phyloP scores from a whole-genome alignment of 176 grass and related monocot genomes.

The Pharus latifolius region DNA sequence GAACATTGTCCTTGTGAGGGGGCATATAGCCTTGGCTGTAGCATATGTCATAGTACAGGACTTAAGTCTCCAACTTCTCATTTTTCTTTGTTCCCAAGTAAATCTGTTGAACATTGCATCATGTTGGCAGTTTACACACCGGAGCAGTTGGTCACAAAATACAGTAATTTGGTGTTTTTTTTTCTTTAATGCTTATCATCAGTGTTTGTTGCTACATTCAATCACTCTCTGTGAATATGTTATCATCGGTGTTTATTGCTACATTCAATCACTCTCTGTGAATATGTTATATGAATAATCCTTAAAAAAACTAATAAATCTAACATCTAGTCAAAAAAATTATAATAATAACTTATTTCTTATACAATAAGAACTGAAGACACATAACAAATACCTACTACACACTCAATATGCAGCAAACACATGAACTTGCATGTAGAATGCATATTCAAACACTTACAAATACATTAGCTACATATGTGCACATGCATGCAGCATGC shows the following conservation, averaged over 20 bases:
- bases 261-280: slow-evolving; percentile 80
- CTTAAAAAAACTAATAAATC: no score
- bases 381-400: no score
- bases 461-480: no score
- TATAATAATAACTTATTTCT: no score
- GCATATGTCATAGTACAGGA: background rate
- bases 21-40: background rate
- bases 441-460: no score
- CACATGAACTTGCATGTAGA: no score
- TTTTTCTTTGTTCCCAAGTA: background rate
- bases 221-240: slow-evolving; percentile 88
- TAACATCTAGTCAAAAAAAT: no score
- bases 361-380: no score
- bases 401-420: no score
- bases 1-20: background rate
- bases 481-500: no score
- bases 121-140: slow-evolving; percentile 74
- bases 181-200: slow-evolving; percentile 85
- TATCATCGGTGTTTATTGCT: slow-evolving; percentile 72
- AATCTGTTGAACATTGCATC: slow-evolving; percentile 10
- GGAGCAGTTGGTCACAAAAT: slow-evolving; percentile 81
- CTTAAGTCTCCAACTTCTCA: background rate
- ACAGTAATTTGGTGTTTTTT: slow-evolving; percentile 93
- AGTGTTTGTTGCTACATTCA: slow-evolving; percentile 67
- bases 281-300: no score